A percentile compares a stretch with the other conserved stretches of the same genome.
phyloP scores from a whole-genome alignment of 2,329 filamentous ascomycete genomes.

The Aspergillus uvarum region DNA sequence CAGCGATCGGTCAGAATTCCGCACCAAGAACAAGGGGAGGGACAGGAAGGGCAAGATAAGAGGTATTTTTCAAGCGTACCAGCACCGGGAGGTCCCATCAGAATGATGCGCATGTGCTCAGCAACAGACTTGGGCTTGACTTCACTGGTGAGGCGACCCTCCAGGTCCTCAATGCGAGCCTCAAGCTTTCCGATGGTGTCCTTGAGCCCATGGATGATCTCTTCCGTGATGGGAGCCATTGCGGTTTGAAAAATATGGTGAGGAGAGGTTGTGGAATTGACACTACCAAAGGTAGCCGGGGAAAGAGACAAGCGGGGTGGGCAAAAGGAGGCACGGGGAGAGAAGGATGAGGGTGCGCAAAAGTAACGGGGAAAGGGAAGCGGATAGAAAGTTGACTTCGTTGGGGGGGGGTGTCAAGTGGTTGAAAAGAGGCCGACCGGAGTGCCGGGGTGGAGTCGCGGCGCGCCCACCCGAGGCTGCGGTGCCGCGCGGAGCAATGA shows the following conservation, averaged over 20 bases:
- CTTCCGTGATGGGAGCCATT: conserved; percentile 88
- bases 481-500: conserved; percentile 29
- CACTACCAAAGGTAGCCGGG: conserved; percentile 17
- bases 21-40: not conserved
- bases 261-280: not conserved
- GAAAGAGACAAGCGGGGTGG: conserved; percentile 16
- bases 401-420: conserved; percentile 10
- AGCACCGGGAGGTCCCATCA: conserved; percentile 96
- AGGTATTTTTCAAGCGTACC: conserved; percentile 55
- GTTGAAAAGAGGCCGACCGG: conserved; percentile 19
- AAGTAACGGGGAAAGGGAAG: conserved; percentile 30
- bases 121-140: conserved; percentile 51
- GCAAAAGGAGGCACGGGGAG: conserved; percentile 17
- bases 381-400: conserved; percentile 21
- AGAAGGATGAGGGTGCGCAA: conserved; percentile 14
- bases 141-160: conserved; percentile 62
- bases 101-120: conserved; percentile 85
- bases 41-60: not conserved
- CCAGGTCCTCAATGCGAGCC: conserved; percentile 79
- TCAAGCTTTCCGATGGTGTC: conserved; percentile 81
- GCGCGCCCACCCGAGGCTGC: conserved; percentile 24
- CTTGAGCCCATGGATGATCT: conserved; percentile 77
- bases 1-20: conserved; percentile 22
- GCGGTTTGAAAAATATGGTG: conserved; percentile 33
- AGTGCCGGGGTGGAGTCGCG: conserved; percentile 22